Base-by-base conservation (phyloP, 371 early-diverging fungal genomes). In the Actinomucor elegans region DNA sequence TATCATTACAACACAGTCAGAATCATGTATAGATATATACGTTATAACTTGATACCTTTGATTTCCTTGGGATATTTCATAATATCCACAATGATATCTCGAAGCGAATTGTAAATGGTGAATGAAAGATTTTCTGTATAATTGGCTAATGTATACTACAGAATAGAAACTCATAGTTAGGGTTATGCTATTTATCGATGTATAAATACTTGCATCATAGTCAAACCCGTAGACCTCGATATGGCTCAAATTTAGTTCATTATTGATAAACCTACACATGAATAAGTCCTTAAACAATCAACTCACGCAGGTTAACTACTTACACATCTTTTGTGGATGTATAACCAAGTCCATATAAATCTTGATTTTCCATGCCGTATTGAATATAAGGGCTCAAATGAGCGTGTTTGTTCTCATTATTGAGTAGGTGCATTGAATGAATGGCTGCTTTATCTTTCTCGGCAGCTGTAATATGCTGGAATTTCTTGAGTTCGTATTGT, bases 111-210 rank as follows among this genome's bases (percentile, higher is more conserved):
- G 41, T 83, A 86, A 20, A 86, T 86, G 0, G 77, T 78, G 21
- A 67, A 61, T 0, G 83, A 78, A 15, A 86, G 51, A 44, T 73
- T 69, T 31, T 76, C 68, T 1, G 82, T 81, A 46, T 86, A 86
- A 40, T 76, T 76, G 15, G 87, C 85, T 15, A 86, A 54, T 6
- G 85, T 86, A 62, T 84, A 86, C 78, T 85, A 55, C 14, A 15
- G 8, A 15, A 17, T 20, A 15, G 8, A 15, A 17, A 9, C 31
- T 7, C n/a, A 15, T 33, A 2, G 18, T 23, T 21, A 21, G 14
- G 12, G 34, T 24, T 15, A 44, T 14, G 6, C 33, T 45, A 17
- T 47, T 24, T 17, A 8, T 32, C 10, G 3, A 4, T 34, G 14
- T 20, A 27, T 0, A 28, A 38, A 37, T 36, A 70, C 63, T 60